Conservation (phyloP, 495 filamentous ascomycete species). For the Penicillium canescens region DNA sequence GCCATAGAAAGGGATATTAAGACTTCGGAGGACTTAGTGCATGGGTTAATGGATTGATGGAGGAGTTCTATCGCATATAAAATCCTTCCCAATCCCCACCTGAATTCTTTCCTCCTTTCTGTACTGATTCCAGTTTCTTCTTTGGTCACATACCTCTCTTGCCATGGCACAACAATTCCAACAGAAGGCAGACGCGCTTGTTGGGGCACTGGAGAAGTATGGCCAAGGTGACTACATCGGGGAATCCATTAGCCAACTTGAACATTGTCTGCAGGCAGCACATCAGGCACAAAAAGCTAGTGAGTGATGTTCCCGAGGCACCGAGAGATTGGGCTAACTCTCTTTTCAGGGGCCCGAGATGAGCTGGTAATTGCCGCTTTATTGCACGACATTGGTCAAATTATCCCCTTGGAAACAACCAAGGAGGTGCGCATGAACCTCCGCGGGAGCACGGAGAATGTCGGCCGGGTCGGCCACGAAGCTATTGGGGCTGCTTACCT, state of each 20-base stretch:
- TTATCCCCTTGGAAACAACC: conserved; percentile 30
- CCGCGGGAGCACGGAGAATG: conserved; percentile 25
- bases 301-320: neutral
- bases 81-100: neutral
- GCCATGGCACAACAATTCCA: conserved; percentile 11
- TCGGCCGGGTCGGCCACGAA: conserved; percentile 46
- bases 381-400: conserved; percentile 49
- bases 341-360: conserved; percentile 23
- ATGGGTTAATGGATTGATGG: neutral
- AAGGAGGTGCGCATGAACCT: conserved; percentile 33
- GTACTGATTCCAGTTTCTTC: neutral
- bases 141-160: too few species aligned
- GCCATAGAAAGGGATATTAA: too few species aligned
- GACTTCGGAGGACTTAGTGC: too few species aligned
- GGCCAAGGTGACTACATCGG: conserved; percentile 40
- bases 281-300: conserved; percentile 30
- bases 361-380: conserved; percentile 44
- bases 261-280: conserved; percentile 47
- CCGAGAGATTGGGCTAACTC: neutral
- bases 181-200: conserved; percentile 17
- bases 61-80: neutral
- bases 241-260: conserved; percentile 47
- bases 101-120: neutral
- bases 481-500: conserved; percentile 42
- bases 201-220: conserved; percentile 30